These are phyloP conservation scores for Metschnikowia vanudenii DNA, from an alignment of 805 yeast genomes.

Conservation along the genomic window DNA sequence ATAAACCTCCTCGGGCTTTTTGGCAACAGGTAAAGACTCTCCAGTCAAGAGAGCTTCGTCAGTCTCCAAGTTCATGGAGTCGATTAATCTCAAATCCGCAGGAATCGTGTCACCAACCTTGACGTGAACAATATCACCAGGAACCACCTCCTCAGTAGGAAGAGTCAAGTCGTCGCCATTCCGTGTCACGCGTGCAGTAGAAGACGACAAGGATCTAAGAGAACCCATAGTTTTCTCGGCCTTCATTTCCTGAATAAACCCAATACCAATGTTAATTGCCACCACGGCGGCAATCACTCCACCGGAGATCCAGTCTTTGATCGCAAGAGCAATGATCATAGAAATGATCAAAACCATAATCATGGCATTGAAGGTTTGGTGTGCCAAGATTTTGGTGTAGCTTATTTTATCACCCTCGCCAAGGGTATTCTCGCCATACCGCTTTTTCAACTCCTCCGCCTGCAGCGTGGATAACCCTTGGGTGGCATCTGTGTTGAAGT, in stretches of 20 bases:
- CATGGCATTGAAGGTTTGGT: conserved; percentile 78
- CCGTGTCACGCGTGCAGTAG: conserved; percentile 67
- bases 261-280: conserved; percentile 59
- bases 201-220: conserved; percentile 61
- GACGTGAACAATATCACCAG: conserved; percentile 66
- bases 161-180: conserved; percentile 54
- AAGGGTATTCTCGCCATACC: conserved; percentile 58
- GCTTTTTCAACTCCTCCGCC: conserved; percentile 18
- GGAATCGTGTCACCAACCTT: conserved; percentile 75
- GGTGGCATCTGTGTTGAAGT: conserved; percentile 41
- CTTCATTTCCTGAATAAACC: conserved; percentile 66
- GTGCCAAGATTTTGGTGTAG: conserved; percentile 52
- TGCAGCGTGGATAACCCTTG: conserved; percentile 46
- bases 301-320: conserved; percentile 77
- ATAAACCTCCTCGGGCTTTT: conserved; percentile 45
- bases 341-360: conserved; percentile 67
- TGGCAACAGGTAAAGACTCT: conserved; percentile 63
- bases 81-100: conserved; percentile 64
- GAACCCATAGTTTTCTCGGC: conserved; percentile 83
- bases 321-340: conserved; percentile 68
- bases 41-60: conserved; percentile 69
- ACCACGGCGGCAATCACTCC: conserved; percentile 76
- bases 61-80: conserved; percentile 62
- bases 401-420: conserved; percentile 61
- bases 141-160: conserved; percentile 64